A percentile compares a stretch with the other conserved stretches of the same genome.
Conservation (phyloP, 345 rosid species). For the Syzygium aqueum region DNA sequence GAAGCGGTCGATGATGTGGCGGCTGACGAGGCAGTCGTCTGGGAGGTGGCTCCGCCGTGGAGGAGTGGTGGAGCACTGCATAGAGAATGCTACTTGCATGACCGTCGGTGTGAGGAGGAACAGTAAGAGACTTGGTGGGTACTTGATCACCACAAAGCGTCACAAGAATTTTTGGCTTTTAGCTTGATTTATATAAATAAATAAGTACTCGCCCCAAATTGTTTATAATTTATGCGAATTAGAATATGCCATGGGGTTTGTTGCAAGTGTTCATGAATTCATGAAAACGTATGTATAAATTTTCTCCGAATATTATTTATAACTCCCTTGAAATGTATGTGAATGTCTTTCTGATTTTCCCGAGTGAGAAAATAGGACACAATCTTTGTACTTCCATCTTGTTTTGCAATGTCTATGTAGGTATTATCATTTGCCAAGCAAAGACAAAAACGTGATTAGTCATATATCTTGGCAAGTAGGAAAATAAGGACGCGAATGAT, state of each 20-base stretch:
- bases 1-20: constrained; percentile 47
- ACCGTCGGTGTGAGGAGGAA: constrained; percentile 76
- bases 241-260: neutral
- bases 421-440: neutral
- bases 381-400: neutral
- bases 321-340: neutral
- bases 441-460: neutral
- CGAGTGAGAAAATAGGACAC: neutral
- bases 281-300: neutral
- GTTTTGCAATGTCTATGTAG: neutral
- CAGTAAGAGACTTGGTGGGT: constrained; percentile 69
- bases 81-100: constrained; percentile 79
- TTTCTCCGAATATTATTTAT: neutral
- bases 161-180: constrained; percentile 92
- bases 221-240: neutral
- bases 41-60: constrained; percentile 20
- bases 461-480: neutral
- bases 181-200: constrained; percentile 28
- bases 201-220: neutral
- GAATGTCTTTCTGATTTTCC: neutral
- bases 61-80: constrained; percentile 54
- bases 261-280: neutral
- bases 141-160: constrained; percentile 85
- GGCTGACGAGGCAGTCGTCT: constrained; percentile 45
- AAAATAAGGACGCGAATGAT: neutral